phyloP scores from a whole-genome alignment of 1,139 yeast species.

The Yamadazyma siamensis region DNA sequence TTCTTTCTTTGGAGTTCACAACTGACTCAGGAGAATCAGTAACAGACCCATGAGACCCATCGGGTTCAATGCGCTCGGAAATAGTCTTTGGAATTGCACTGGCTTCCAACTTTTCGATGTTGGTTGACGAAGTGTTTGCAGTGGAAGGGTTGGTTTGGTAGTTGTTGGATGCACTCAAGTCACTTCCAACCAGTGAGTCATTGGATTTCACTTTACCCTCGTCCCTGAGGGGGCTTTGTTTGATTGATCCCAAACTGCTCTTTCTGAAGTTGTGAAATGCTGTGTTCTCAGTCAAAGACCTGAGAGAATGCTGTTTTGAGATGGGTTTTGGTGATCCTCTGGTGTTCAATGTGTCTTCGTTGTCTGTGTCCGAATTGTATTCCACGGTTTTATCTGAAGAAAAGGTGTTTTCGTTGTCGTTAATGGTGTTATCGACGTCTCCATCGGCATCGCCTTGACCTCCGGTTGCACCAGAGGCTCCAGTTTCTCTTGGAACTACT shows the following conservation, averaged over 20 bases:
- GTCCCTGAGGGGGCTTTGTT: constrained; percentile 1
- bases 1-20: constrained; percentile 10
- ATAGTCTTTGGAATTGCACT: neutral
- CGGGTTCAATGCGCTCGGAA: neutral
- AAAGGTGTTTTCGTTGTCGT: constrained; percentile 6
- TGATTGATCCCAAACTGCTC: constrained; percentile 1
- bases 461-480: no score
- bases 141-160: constrained; percentile 21
- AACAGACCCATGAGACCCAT: neutral
- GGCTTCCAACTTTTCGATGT: constrained; percentile 6
- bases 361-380: constrained; percentile 10
- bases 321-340: constrained; percentile 19
- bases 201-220: constrained; percentile 5
- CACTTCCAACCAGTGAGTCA: constrained; percentile 18
- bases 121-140: constrained; percentile 21
- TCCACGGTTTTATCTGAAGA: constrained; percentile 4
- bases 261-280: constrained; percentile 40
- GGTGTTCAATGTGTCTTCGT: constrained; percentile 14
- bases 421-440: constrained; percentile 6
- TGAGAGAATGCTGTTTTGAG: constrained; percentile 19
- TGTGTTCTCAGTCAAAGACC: constrained; percentile 37
- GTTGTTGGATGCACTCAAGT: constrained; percentile 10
- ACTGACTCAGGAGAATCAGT: no score
- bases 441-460: neutral
- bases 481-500: no score